Conservation (phyloP, 164 flowering plant species). For the Dillenia turbinata region DNA sequence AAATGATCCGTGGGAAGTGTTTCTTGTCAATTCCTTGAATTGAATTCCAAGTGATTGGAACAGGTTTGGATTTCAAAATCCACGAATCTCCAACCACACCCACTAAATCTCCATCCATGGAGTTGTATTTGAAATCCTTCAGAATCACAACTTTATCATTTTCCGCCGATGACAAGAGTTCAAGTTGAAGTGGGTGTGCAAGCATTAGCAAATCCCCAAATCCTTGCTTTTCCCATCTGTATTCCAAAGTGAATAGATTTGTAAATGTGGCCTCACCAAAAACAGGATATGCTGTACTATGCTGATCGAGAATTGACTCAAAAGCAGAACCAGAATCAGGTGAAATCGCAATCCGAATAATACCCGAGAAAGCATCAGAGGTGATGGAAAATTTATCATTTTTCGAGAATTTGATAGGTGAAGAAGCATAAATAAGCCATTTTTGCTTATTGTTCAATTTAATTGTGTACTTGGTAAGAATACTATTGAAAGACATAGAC, state of each 20-base stretch:
- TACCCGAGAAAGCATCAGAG: slow-evolving; percentile 49
- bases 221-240: slow-evolving; percentile 81
- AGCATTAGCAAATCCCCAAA: slow-evolving; percentile 80
- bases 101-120: slow-evolving; percentile 93
- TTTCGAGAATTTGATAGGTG: slow-evolving; percentile 43
- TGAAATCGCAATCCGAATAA: slow-evolving; percentile 59
- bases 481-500: slow-evolving; percentile 27
- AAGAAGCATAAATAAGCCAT: slow-evolving; percentile 74
- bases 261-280: slow-evolving; percentile 59
- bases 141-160: slow-evolving; percentile 32
- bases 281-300: slow-evolving; percentile 67
- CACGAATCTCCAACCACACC: slow-evolving; percentile 89
- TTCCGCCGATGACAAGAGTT: slow-evolving; percentile 25
- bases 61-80: slow-evolving; percentile 51
- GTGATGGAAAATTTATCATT: slow-evolving; percentile 30
- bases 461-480: slow-evolving; percentile 49
- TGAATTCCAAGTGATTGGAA: slow-evolving; percentile 86
- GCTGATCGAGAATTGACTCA: slow-evolving; percentile 60
- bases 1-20: slow-evolving; percentile 35
- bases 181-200: slow-evolving; percentile 81
- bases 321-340: slow-evolving; percentile 31
- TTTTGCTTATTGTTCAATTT: slow-evolving; percentile 73
- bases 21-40: slow-evolving; percentile 49
- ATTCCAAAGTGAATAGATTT: slow-evolving; percentile 60
- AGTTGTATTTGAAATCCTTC: slow-evolving; percentile 59